Conservation (phyloP, 352 stramenopile species). For the Peronospora belbahrii region DNA sequence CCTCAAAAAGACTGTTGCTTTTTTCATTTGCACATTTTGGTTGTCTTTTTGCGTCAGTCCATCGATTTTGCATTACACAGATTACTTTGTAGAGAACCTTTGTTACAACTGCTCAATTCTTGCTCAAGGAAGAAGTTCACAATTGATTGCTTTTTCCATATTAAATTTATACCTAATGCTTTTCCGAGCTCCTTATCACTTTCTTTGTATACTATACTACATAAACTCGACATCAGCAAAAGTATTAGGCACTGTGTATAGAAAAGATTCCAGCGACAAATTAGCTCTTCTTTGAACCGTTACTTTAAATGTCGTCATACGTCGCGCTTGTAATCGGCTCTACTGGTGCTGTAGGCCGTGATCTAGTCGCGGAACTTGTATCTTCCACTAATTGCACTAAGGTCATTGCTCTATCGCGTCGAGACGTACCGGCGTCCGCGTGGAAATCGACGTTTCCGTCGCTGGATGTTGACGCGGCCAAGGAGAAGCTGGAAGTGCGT, state of each 20-base stretch:
- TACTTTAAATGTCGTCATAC: slow-evolving; percentile 18
- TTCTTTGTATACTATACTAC: too few relatives aligned
- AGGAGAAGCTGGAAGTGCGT: slow-evolving; percentile 54
- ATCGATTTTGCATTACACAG: neutral
- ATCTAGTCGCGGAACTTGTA: slow-evolving; percentile 63
- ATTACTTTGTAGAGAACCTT: too few relatives aligned
- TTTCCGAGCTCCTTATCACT: too few relatives aligned
- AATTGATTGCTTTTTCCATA: too few relatives aligned
- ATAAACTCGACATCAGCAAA: too few relatives aligned
- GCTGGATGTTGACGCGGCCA: slow-evolving; percentile 31
- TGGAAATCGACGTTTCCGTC: slow-evolving; percentile 45
- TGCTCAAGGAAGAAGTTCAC: too few relatives aligned
- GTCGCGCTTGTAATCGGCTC: slow-evolving; percentile 65
- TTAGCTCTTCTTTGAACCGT: too few relatives aligned
- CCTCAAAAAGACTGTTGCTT: neutral
- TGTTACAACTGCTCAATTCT: too few relatives aligned
- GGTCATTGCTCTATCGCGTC: slow-evolving; percentile 60
- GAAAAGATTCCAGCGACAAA: too few relatives aligned
- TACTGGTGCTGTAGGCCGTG: slow-evolving; percentile 63
- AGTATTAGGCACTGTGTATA: too few relatives aligned
- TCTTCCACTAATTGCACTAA: slow-evolving; percentile 51
- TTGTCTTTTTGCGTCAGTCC: neutral
- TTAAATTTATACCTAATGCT: too few relatives aligned
- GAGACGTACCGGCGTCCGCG: slow-evolving; percentile 39
- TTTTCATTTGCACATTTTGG: neutral